Evolutionary conservation across 139 green algal genomes (phyloP).

Genomic region (Micractinium conductrix): DNA sequence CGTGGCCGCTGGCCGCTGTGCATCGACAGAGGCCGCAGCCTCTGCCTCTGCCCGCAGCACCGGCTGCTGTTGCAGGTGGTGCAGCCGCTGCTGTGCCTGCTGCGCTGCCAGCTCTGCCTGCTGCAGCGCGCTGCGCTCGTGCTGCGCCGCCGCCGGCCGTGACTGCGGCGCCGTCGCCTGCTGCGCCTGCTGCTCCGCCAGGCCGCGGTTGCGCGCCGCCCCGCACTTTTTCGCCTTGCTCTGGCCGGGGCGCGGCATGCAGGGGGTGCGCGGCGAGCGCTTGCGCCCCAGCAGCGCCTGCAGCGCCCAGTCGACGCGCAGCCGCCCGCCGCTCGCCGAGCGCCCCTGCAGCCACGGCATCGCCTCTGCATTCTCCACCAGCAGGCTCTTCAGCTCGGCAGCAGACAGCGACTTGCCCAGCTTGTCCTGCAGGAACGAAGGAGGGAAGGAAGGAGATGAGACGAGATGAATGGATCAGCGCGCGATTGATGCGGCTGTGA

Average conservation of each 20-base stretch:
- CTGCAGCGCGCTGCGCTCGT: too few species aligned
- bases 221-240: background rate
- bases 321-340: background rate
- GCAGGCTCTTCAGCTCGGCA: background rate
- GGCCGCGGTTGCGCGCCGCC: too few species aligned
- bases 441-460: background rate
- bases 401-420: constrained; percentile 10
- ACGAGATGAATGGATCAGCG: background rate
- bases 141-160: too few species aligned
- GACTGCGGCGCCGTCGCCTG: too few species aligned
- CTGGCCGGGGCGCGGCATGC: background rate
- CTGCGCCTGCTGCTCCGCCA: too few species aligned
- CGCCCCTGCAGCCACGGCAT: background rate
- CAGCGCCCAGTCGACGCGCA: constrained; percentile 30
- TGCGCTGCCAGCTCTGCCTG: too few species aligned
- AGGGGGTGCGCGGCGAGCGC: background rate
- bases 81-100: too few species aligned
- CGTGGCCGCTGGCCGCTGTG: too few species aligned
- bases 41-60: too few species aligned
- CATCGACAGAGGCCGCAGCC: too few species aligned
- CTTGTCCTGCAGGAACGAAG: background rate
- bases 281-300: background rate
- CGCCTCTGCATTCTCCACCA: constrained; percentile 1
- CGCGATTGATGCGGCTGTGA: background rate
- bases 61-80: too few species aligned